Conservation (phyloP, 2,329 filamentous ascomycete genomes). For the Diatrype stigma region DNA sequence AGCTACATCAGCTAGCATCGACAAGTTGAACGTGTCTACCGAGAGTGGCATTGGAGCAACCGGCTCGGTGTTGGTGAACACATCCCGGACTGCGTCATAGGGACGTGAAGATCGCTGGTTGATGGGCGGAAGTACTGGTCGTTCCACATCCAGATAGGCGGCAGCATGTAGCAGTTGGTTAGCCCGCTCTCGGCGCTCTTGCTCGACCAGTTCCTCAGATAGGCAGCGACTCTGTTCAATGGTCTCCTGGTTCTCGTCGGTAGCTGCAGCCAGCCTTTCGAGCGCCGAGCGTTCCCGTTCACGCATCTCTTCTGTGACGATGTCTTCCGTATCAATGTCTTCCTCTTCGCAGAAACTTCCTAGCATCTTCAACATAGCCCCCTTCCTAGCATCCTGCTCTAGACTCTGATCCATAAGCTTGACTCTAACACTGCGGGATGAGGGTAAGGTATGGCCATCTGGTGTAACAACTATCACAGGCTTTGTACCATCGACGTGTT, state of each 20-base stretch:
- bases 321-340: slow-evolving; percentile 21
- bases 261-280: slow-evolving; percentile 11
- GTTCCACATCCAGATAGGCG: slow-evolving; percentile 14
- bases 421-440: slow-evolving; percentile 37
- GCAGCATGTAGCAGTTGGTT: slow-evolving; percentile 19
- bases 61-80: slow-evolving; percentile 33
- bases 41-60: slow-evolving; percentile 14
- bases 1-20: slow-evolving; percentile 28
- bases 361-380: slow-evolving; percentile 15
- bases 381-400: slow-evolving; percentile 19
- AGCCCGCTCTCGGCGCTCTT: slow-evolving; percentile 5
- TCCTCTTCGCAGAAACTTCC: slow-evolving; percentile 15
- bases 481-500: slow-evolving; percentile 40
- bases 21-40: slow-evolving; percentile 22
- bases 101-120: slow-evolving; percentile 29
- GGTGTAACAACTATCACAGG: slow-evolving; percentile 48
- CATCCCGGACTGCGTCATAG: slow-evolving; percentile 42
- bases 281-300: slow-evolving; percentile 19
- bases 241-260: slow-evolving; percentile 9
- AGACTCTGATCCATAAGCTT: slow-evolving; percentile 26
- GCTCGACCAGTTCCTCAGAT: slow-evolving; percentile 4
- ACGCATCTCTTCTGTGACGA: slow-evolving; percentile 26
- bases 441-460: slow-evolving; percentile 43
- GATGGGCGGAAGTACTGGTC: slow-evolving; percentile 7
- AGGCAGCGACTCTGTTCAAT: slow-evolving; percentile 2